Evolutionary conservation across 495 filamentous ascomycete species (phyloP).

Genomic region (Daldinia grandis): DNA sequence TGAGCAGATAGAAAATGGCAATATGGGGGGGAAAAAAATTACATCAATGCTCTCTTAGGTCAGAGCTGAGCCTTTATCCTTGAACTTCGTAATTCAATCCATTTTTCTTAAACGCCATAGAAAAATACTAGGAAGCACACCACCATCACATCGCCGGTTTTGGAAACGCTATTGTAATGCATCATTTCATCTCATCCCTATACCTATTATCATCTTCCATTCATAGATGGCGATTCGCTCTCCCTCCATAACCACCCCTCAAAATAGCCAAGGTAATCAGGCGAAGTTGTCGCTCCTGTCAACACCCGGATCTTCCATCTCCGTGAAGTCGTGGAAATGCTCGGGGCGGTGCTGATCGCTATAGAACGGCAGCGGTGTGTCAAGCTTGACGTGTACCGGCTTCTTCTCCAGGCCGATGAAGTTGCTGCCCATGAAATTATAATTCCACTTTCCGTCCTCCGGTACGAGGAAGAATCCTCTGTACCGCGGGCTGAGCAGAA

Average conservation of each 20-base stretch:
- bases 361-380: slow-evolving; percentile 91
- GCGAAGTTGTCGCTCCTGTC: slow-evolving; percentile 89
- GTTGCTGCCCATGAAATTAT: slow-evolving; percentile 92
- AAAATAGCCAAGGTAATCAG: slow-evolving; percentile 49
- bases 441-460: slow-evolving; percentile 94
- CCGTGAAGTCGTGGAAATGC: slow-evolving; percentile 94
- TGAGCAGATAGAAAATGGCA: slow-evolving; percentile 7
- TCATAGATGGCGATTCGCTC: slow-evolving; percentile 2
- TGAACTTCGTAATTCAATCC: slow-evolving; percentile 33
- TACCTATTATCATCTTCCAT: slow-evolving; percentile 7
- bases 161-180: slow-evolving; percentile 33
- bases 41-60: slow-evolving; percentile 1
- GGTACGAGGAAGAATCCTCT: slow-evolving; percentile 95
- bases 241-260: neutral
- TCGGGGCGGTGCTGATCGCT: slow-evolving; percentile 89
- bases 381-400: slow-evolving; percentile 87
- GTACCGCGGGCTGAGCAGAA: slow-evolving; percentile 90
- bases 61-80: slow-evolving; percentile 29
- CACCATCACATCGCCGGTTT: slow-evolving; percentile 24
- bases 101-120: slow-evolving; percentile 28
- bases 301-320: slow-evolving; percentile 90
- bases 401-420: slow-evolving; percentile 91
- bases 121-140: slow-evolving; percentile 10
- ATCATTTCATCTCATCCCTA: slow-evolving; percentile 18
- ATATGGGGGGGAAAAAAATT: slow-evolving; percentile 9